Evolutionary conservation across 495 filamentous ascomycete genomes (phyloP), one percentile per base, ranked within the genome.

Genomic region (Peziza echinospora): DNA sequence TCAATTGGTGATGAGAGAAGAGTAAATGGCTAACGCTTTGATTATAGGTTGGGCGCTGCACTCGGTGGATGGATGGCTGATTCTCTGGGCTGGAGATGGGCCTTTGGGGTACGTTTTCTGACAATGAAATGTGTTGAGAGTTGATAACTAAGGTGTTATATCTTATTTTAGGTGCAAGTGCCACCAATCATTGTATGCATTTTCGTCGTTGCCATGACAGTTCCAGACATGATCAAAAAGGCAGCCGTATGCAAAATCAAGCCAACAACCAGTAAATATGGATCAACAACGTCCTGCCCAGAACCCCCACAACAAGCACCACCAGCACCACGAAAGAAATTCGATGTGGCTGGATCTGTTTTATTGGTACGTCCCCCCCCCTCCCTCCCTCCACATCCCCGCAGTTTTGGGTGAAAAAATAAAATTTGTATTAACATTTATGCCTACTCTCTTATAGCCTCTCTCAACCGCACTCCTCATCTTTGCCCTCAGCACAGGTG

Each of bases 51-150:
- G 7, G 82, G 82, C 0, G 75, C 80, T 5, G 79, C 75, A 0
- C 66, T 82, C 44, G 82, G 82, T 21, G 82, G 82, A 1, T 65
- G 71, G 46, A 70, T 89, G 44, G 80, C 78, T 11, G 82, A 89
- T 53, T 62, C 61, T 19, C 66, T 86, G 26, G 80, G 80, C 22
- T 85, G 80, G 80, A 66, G 81, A 28, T 77, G 73, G 67, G 77
- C 79, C 34, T 72, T 78, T 55, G 64, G 65, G 47, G 63, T 72
- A 69, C 55, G 67, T 64, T 26, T 37, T 37, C n/a, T n/a, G n/a
- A n/a, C n/a, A n/a, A n/a, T n/a, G n/a, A n/a, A n/a, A n/a, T n/a
- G n/a, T n/a, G n/a, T n/a, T n/a, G n/a, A n/a, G n/a, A n/a, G n/a
- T n/a, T n/a, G n/a, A n/a, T n/a, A n/a, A n/a, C n/a, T n/a, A n/a